Percentiles rank a stretch among this genome's conserved stretches.
Evolutionary conservation across 306 rosid species (phyloP).

Genomic region (Dryas drummondii): DNA sequence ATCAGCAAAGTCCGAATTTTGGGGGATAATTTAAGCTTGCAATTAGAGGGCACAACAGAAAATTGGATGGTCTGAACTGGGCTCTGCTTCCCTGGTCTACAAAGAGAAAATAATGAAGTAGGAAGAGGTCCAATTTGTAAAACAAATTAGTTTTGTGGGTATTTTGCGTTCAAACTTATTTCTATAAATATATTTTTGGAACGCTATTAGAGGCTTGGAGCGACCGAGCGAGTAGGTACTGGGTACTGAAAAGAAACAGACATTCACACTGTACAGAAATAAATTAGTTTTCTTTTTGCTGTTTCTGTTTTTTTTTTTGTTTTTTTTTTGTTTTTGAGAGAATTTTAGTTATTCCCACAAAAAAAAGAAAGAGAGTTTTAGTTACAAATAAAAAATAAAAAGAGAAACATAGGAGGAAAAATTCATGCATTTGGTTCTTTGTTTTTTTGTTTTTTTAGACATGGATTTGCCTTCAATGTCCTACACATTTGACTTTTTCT

Average conservation of each 20-base stretch:
- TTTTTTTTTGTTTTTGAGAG: not conserved
- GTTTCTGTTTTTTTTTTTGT: not conserved
- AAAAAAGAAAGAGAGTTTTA: not conserved
- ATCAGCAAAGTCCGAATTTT: slow-evolving; percentile 17
- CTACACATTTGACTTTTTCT: no score
- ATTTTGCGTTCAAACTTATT: not conserved
- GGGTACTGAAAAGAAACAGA: not conserved
- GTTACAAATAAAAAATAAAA: not conserved
- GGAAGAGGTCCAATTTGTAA: slow-evolving; percentile 13
- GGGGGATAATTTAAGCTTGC: slow-evolving; percentile 23
- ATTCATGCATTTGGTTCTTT: no score
- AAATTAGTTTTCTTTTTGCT: not conserved
- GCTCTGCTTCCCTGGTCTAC: not conserved
- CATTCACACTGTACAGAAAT: not conserved
- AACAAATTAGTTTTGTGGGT: not conserved
- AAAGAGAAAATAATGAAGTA: not conserved
- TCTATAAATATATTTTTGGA: slow-evolving; percentile 6
- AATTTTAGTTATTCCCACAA: not conserved
- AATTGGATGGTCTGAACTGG: slow-evolving; percentile 36
- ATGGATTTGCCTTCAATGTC: no score
- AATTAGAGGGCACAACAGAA: slow-evolving; percentile 26
- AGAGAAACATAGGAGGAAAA: not conserved
- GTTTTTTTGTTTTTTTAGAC: no score
- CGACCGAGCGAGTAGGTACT: not conserved
- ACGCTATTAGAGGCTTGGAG: not conserved